Base-by-base conservation (phyloP, 2,329 filamentous ascomycete genomes). In the Mariannaea elegans region DNA sequence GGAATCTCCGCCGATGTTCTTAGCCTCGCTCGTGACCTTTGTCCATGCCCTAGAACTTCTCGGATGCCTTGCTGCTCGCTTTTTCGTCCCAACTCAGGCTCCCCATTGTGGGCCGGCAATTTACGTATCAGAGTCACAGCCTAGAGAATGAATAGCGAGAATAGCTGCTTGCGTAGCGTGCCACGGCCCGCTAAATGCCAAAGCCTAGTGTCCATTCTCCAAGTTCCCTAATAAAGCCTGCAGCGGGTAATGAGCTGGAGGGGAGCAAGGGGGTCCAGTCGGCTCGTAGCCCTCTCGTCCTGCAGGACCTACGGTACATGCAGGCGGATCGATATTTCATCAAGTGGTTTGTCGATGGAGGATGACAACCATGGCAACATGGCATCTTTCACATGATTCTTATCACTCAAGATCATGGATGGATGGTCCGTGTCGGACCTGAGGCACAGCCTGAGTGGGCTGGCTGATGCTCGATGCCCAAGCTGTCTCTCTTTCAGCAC, bases 251-350 rank as follows among this genome's bases (percentile, higher is more conserved):
- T 10, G 46, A 29, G 45, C 19, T 18, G 23, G 45, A 34, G 23
- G 27, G 27, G 27, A 31, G 27, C 12, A 12, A 31, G 54, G 42
- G 48, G 49, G 32, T 27, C 53, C 42, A 27, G n/a, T n/a, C n/a
- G n/a, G n/a, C n/a, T n/a, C n/a, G n/a, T n/a, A n/a, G n/a, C n/a
- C n/a, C n/a, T 42, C 46, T 51, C 32, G 47, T 19, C 27, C 10
- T n/a, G 34, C 44, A 54, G 19, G 21, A 3, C 21, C 13, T 4
- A 34, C 9, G 4, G 38, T 19, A 18, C 21, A 44, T 61, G 59
- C 59, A 61, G 54, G 49, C 49, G 42, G 56, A 59, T 59, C 56
- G 50, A 50, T 46, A 45, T 49, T 59, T 44, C 29, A 39, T 29
- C 49, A 23, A 39, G 13, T 21, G 12, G 42, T 46, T 44, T 52